A percentile compares a stretch with the other conserved stretches of the same genome.
Conservation (phyloP, 176 grass and related monocot species). For the Carex scoparia region DNA sequence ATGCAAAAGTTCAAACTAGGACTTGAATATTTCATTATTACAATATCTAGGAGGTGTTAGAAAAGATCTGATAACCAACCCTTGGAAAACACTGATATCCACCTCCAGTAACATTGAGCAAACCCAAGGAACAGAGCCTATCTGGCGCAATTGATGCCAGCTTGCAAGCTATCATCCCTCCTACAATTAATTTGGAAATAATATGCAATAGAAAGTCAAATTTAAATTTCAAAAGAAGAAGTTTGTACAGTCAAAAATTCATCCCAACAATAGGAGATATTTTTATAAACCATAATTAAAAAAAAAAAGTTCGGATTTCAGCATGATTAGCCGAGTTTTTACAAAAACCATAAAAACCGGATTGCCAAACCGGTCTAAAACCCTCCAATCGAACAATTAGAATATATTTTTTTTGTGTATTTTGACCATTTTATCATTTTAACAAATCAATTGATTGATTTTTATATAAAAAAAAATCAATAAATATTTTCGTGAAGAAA, state of each 20-base stretch:
- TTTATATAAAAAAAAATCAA: no score
- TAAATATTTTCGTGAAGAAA: no score
- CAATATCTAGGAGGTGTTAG: not conserved
- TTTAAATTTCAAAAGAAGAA: constrained; percentile 1
- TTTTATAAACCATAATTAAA: no score
- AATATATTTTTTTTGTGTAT: no score
- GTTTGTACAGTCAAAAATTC: constrained; percentile 8
- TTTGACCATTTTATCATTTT: no score
- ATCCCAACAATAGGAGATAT: constrained; percentile 45
- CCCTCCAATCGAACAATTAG: no score
- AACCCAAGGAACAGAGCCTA: constrained; percentile 45
- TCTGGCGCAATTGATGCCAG: constrained; percentile 53
- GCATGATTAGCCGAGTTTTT: no score
- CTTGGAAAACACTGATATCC: constrained; percentile 63
- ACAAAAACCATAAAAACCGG: no score
- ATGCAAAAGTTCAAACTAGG: not conserved
- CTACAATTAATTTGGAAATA: constrained; percentile 16
- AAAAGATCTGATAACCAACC: constrained; percentile 31
- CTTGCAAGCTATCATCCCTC: constrained; percentile 67
- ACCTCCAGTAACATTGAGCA: constrained; percentile 59
- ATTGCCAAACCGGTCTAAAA: no score
- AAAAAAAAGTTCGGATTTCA: no score
- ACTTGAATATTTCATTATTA: not conserved
- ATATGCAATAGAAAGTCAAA: not conserved
- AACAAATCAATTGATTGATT: no score